phyloP scores from a whole-genome alignment of 2,329 filamentous ascomycete genomes.

The Periglandula ipomoeae region DNA sequence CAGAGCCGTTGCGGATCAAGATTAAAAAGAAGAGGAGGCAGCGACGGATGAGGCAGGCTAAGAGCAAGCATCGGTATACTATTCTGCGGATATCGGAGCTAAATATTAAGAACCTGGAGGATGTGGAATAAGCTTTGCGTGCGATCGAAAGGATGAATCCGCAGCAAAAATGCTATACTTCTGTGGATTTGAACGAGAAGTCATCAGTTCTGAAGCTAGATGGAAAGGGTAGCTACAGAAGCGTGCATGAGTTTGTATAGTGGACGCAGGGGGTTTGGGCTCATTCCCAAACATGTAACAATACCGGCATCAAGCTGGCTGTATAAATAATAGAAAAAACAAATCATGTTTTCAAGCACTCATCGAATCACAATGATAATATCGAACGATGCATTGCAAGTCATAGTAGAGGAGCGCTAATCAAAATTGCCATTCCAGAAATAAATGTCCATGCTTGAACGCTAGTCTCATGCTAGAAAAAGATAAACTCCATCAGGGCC shows the following conservation, averaged over 20 bases:
- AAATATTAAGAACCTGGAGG: conserved; percentile 44
- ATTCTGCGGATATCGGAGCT: conserved; percentile 78
- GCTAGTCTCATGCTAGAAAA: conserved; percentile 9
- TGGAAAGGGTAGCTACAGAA: neutral
- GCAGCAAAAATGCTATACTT: neutral
- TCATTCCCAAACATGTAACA: conserved; percentile 1
- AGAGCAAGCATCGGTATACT: conserved; percentile 87
- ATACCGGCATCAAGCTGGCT: conserved; percentile 4
- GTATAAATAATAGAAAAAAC: conserved; percentile 7
- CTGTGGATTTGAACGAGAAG: neutral
- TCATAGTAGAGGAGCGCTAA: conserved; percentile 7
- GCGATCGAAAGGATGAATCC: neutral
- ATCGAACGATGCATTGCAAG: conserved; percentile 5
- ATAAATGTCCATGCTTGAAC: conserved; percentile 1
- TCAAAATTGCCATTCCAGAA: neutral
- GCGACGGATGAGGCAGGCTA: conserved; percentile 63
- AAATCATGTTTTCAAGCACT: neutral
- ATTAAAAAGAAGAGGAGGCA: conserved; percentile 76
- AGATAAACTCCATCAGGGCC: conserved; percentile 4
- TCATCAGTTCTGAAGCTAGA: neutral
- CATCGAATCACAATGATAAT: neutral
- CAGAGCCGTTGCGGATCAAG: conserved; percentile 67
- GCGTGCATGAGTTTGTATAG: neutral
- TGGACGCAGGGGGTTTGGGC: neutral
- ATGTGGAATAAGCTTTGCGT: conserved; percentile 18